phyloP scores from a whole-genome alignment of 2,329 filamentous ascomycete species.

The Colletotrichum graminicola region DNA sequence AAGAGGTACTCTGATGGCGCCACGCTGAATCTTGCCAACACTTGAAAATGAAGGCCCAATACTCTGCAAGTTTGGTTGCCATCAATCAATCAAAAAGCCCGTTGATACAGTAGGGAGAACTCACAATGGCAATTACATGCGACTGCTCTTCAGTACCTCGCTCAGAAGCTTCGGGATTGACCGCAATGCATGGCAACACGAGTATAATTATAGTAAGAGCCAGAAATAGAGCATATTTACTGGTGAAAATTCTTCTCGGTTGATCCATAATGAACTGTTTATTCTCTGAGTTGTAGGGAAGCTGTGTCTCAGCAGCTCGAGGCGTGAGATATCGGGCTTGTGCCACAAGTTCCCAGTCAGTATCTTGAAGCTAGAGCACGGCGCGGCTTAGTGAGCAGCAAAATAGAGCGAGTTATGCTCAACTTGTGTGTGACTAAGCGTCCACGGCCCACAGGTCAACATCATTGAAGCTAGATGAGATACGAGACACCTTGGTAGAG shows the following conservation, averaged over 20 bases:
- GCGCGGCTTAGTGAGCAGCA: background rate
- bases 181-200: background rate
- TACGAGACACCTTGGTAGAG: background rate
- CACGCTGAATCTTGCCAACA: conserved; percentile 1
- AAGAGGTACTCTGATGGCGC: conserved; percentile 5
- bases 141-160: background rate
- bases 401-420: background rate
- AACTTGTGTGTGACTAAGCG: background rate
- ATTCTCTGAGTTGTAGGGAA: background rate
- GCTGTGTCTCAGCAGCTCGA: no score
- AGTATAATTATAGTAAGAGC: background rate
- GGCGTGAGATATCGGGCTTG: background rate
- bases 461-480: background rate
- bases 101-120: background rate
- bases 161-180: background rate
- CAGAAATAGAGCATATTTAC: background rate
- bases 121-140: conserved; percentile 5
- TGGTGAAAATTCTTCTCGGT: no score
- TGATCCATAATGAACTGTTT: background rate
- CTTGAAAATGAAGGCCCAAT: conserved; percentile 5
- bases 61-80: background rate
- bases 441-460: no score
- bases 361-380: background rate
- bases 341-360: background rate
- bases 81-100: background rate